Percentiles rank a stretch among this genome's conserved stretches.
These are phyloP conservation scores for Volutella citrinella DNA, from an alignment of 2,329 filamentous ascomycete genomes.

Conservation along the genomic window DNA sequence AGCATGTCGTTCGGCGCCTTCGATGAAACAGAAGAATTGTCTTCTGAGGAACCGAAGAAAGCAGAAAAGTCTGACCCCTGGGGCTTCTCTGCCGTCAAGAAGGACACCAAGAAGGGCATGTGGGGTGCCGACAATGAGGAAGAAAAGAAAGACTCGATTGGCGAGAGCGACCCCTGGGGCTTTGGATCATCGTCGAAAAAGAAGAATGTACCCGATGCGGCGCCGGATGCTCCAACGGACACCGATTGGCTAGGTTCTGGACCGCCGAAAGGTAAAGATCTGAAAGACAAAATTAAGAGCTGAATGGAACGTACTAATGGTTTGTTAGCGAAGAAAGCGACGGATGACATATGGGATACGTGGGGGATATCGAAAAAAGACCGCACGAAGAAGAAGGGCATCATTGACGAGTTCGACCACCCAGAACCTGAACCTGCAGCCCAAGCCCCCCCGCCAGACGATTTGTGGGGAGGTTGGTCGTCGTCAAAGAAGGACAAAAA, in stretches of 20 bases:
- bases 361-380: slow-evolving; percentile 32
- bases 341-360: slow-evolving; percentile 31
- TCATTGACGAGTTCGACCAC: slow-evolving; percentile 19
- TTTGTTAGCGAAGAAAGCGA: slow-evolving; percentile 27
- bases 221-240: too few species aligned
- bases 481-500: slow-evolving; percentile 30
- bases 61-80: slow-evolving; percentile 31
- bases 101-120: slow-evolving; percentile 37
- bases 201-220: slow-evolving; percentile 26
- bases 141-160: slow-evolving; percentile 29
- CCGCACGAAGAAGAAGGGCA: slow-evolving; percentile 29
- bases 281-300: too few species aligned
- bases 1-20: slow-evolving; percentile 47
- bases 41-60: slow-evolving; percentile 30
- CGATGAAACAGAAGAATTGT: slow-evolving; percentile 38
- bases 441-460: slow-evolving; percentile 22
- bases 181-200: slow-evolving; percentile 39
- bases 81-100: slow-evolving; percentile 35
- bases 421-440: slow-evolving; percentile 19
- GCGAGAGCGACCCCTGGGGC: slow-evolving; percentile 32
- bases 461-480: slow-evolving; percentile 26
- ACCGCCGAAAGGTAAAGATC: too few species aligned
- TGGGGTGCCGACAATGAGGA: slow-evolving; percentile 35
- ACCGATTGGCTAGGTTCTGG: too few species aligned
- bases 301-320: too few species aligned